Conservation (phyloP, 2,329 filamentous ascomycete genomes). For the Neofusicoccum sp. region DNA sequence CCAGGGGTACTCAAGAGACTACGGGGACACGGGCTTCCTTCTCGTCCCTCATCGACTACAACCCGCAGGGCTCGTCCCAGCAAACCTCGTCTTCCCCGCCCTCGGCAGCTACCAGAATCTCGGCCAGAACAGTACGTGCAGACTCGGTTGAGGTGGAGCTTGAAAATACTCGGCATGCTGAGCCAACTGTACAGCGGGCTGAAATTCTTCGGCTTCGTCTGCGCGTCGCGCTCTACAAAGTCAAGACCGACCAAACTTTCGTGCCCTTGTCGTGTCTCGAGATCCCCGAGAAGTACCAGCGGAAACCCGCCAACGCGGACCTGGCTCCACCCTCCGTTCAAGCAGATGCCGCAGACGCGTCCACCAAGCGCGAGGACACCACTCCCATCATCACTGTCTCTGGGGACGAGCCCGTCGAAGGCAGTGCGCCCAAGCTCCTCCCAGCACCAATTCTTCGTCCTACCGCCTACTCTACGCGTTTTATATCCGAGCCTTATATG, state of each 20-base stretch:
- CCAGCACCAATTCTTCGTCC: constrained; percentile 41
- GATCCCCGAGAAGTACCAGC: constrained; percentile 24
- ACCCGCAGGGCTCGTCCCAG: constrained; percentile 30
- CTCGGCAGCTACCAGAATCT: neutral
- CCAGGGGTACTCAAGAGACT: constrained; percentile 27
- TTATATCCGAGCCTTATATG: constrained; percentile 28
- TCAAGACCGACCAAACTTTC: constrained; percentile 68
- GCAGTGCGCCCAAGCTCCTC: constrained; percentile 26
- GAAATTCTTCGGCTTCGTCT: constrained; percentile 68
- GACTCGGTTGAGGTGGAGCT: neutral
- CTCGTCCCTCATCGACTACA: constrained; percentile 49
- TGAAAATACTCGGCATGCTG: neutral
- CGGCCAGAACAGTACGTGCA: constrained; percentile 3
- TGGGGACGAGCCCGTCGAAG: constrained; percentile 19
- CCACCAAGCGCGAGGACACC: constrained; percentile 21
- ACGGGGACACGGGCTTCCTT: constrained; percentile 42
- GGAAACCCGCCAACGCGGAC: constrained; percentile 27
- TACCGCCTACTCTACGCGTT: constrained; percentile 38
- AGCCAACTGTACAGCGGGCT: constrained; percentile 50
- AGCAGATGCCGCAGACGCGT: constrained; percentile 25
- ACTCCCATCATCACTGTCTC: constrained; percentile 33
- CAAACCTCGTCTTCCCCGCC: constrained; percentile 13
- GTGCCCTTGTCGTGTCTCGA: constrained; percentile 61
- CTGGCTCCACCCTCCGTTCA: constrained; percentile 25
- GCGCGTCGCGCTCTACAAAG: constrained; percentile 70